Evolutionary conservation across 768 basidiomycete genomes (phyloP), one percentile per base, ranked within the genome.

Genomic region (Coprinellus micaceus): DNA sequence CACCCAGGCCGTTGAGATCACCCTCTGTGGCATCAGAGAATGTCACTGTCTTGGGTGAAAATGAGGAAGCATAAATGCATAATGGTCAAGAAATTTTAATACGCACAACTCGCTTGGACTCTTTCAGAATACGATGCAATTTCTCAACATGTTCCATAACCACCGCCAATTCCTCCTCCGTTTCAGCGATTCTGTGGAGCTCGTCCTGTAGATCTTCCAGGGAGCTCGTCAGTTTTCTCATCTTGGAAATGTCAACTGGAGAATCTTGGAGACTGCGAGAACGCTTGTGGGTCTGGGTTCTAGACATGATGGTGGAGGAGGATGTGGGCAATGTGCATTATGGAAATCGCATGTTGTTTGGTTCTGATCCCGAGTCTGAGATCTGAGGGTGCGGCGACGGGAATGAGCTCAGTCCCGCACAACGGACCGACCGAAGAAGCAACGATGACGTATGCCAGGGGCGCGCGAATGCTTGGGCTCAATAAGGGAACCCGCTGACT

Each of bases 281-380:
- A 26, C 52, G 52, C 24, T 53, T 43, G 52, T 41, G 52, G n/a
- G 44, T 21, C 44, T 46, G 11, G 44, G 44, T 46, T 21, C 25
- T n/a, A n/a, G 44, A 26, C 44, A 46, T 46, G 19, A 26, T 46
- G 44, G 44, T 46, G 44, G 12, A 2, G 19, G 44, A 37, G 36
- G n/a, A n/a, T n/a, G n/a, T n/a, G n/a, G n/a, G n/a, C n/a, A n/a
- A n/a, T n/a, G n/a, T n/a, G n/a, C n/a, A n/a, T n/a, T n/a, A n/a
- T n/a, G n/a, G n/a, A n/a, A n/a, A n/a, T n/a, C n/a, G n/a, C n/a
- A n/a, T n/a, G n/a, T n/a, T n/a, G n/a, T n/a, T n/a, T n/a, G n/a
- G n/a, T n/a, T n/a, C n/a, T n/a, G n/a, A n/a, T n/a, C n/a, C n/a
- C n/a, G n/a, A n/a, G n/a, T n/a, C n/a, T n/a, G n/a, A n/a, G n/a